These are phyloP conservation scores for Podila verticillata DNA, from an alignment of 192 early-diverging fungal genomes.

Conservation along the genomic window DNA sequence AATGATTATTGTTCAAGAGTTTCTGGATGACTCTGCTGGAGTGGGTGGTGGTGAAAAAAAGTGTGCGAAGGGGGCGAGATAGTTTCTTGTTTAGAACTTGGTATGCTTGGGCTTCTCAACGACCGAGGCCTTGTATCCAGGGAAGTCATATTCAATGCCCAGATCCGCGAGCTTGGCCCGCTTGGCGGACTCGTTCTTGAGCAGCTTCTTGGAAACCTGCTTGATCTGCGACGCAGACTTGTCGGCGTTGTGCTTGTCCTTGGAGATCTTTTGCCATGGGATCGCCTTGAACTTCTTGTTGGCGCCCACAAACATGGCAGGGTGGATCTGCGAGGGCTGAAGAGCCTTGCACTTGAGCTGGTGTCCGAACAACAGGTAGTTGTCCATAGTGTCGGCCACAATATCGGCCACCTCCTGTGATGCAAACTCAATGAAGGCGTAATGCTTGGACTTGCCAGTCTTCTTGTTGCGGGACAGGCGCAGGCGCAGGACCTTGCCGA, in stretches of 20 bases:
- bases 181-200: conserved; percentile 69
- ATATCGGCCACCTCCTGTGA: conserved; percentile 84
- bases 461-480: conserved; percentile 89
- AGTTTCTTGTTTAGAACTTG: conserved; percentile 35
- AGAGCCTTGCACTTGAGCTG: conserved; percentile 77
- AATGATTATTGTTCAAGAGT: no score
- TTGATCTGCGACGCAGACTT: conserved; percentile 62
- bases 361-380: conserved; percentile 87
- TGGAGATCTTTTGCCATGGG: conserved; percentile 66
- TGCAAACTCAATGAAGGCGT: conserved; percentile 93
- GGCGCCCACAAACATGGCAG: conserved; percentile 74
- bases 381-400: conserved; percentile 97
- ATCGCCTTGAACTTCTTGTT: conserved; percentile 75
- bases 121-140: conserved; percentile 62
- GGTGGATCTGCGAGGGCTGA: conserved; percentile 71
- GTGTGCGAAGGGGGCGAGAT: not conserved
- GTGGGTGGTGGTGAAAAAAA: not conserved
- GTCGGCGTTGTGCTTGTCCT: conserved; percentile 71
- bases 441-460: conserved; percentile 94
- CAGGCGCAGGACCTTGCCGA: conserved; percentile 83
- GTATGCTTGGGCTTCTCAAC: conserved; percentile 51
- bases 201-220: conserved; percentile 56
- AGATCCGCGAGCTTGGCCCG: conserved; percentile 67
- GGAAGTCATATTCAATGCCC: conserved; percentile 94
- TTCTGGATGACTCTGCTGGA: no score